Evolutionary conservation across 2,329 filamentous ascomycete species (phyloP).

Genomic region (Helminthosporium solani): DNA sequence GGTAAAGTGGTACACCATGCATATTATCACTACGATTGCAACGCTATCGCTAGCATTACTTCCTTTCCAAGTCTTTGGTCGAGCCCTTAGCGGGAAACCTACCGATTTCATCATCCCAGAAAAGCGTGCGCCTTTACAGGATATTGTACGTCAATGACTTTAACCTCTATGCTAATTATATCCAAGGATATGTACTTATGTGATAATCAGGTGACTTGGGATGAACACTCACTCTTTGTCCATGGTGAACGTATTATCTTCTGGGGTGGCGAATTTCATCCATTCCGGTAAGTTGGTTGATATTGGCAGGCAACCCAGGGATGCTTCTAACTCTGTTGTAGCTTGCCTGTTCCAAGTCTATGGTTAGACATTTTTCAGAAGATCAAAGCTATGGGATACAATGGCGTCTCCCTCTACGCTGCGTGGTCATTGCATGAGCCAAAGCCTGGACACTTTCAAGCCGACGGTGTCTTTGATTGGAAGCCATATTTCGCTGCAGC

Average conservation of each 20-base stretch:
- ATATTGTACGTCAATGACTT: constrained; percentile 47
- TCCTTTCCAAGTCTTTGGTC: constrained; percentile 1
- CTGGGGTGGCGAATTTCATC: constrained; percentile 71
- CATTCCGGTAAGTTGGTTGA: constrained; percentile 51
- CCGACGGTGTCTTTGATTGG: constrained; percentile 69
- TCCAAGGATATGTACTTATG: neutral
- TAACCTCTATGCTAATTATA: neutral
- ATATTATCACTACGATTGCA: too few relatives aligned
- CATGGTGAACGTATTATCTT: constrained; percentile 67
- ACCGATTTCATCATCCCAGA: constrained; percentile 49
- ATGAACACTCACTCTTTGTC: constrained; percentile 68
- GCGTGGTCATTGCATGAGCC: constrained; percentile 76
- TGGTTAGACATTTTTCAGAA: constrained; percentile 78
- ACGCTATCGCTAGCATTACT: too few relatives aligned
- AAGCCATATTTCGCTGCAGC: constrained; percentile 75
- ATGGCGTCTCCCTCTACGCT: constrained; percentile 72
- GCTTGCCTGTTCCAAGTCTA: constrained; percentile 59
- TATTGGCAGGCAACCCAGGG: neutral
- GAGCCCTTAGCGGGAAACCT: constrained; percentile 50
- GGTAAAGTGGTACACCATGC: too few relatives aligned
- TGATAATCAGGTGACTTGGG: constrained; percentile 60
- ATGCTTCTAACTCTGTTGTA: constrained; percentile 13
- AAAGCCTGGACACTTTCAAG: constrained; percentile 64
- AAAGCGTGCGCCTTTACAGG: constrained; percentile 53
- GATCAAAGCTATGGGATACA: constrained; percentile 76